These are phyloP conservation scores for Leccinum obscurum DNA, from an alignment of 768 basidiomycete species.

Conservation along the genomic window DNA sequence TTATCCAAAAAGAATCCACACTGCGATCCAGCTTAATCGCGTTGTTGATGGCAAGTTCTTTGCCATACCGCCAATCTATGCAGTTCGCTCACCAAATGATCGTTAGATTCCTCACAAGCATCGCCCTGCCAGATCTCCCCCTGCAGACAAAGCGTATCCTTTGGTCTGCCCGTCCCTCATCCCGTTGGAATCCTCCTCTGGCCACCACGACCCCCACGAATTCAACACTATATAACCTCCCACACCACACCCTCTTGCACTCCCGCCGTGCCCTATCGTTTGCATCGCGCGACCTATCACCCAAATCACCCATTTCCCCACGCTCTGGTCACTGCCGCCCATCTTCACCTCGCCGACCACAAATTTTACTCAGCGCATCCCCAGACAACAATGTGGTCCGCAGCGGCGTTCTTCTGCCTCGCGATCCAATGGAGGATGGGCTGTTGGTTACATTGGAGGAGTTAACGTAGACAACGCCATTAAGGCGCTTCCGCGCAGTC, in stretches of 20 bases:
- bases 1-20: too few species aligned
- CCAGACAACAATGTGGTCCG: slow-evolving; percentile 39
- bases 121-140: slow-evolving; percentile 27
- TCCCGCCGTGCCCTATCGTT: slow-evolving; percentile 72
- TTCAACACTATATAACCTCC: slow-evolving; percentile 66
- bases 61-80: too few species aligned
- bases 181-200: slow-evolving; percentile 27
- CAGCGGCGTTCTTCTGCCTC: slow-evolving; percentile 25
- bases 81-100: too few species aligned
- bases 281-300: slow-evolving; percentile 77
- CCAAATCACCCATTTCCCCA: slow-evolving; percentile 38
- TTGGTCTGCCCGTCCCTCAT: slow-evolving; percentile 17
- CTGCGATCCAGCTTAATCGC: too few species aligned
- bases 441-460: slow-evolving; percentile 78
- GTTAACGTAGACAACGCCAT: slow-evolving; percentile 95
- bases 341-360: slow-evolving; percentile 57
- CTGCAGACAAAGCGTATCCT: slow-evolving; percentile 39
- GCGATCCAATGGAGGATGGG: slow-evolving; percentile 78
- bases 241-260: slow-evolving; percentile 47
- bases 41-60: too few species aligned
- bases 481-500: slow-evolving; percentile 84
- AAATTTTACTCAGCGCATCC: slow-evolving; percentile 44
- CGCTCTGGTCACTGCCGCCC: slow-evolving; percentile 44
- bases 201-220: slow-evolving; percentile 22
- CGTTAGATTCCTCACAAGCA: too few species aligned